Conservation (phyloP, 2,329 filamentous ascomycete species). For the Talaromyces islandicus region DNA sequence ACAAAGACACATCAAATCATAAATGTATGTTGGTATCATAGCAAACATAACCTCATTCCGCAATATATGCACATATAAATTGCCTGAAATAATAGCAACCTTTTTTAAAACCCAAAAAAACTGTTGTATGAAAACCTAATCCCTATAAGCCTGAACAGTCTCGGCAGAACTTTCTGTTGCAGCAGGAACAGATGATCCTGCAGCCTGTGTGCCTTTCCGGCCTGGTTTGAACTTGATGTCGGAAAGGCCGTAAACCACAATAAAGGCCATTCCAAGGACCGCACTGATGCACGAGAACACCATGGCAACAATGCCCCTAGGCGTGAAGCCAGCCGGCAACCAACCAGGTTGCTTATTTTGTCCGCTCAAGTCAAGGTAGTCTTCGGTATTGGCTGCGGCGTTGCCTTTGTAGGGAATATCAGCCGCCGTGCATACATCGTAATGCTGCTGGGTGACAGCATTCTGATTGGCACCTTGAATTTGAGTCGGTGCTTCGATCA, state of each 20-base stretch:
- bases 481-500: slow-evolving; percentile 57
- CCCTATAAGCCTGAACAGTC: neutral
- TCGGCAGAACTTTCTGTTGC: neutral
- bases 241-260: slow-evolving; percentile 43
- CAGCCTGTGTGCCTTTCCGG: neutral
- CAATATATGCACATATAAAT: neutral
- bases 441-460: slow-evolving; percentile 43
- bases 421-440: slow-evolving; percentile 19
- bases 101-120: neutral
- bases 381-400: slow-evolving; percentile 61
- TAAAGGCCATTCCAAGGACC: slow-evolving; percentile 59
- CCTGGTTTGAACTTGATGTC: slow-evolving; percentile 6
- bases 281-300: slow-evolving; percentile 65
- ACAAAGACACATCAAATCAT: neutral
- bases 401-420: slow-evolving; percentile 57
- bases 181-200: neutral
- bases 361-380: slow-evolving; percentile 58
- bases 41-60: neutral
- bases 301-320: slow-evolving; percentile 64
- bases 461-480: slow-evolving; percentile 51
- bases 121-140: neutral
- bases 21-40: neutral
- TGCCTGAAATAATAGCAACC: neutral
- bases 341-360: slow-evolving; percentile 50
- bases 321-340: slow-evolving; percentile 63